phyloP scores from a whole-genome alignment of 2,329 filamentous ascomycete species.

The Apiospora saccharicola region DNA sequence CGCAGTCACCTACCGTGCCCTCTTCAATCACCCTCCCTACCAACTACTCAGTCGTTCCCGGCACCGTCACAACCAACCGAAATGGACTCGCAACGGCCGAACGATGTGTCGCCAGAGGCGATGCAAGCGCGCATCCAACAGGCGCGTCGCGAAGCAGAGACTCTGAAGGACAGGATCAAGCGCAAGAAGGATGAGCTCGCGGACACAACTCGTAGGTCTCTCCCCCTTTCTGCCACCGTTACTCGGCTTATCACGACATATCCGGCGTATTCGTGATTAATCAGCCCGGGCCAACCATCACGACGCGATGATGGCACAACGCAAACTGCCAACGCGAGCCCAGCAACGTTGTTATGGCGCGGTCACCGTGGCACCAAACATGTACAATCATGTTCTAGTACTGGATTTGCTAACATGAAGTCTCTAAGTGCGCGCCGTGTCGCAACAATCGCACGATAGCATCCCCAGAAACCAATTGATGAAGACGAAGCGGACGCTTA shows the following conservation, averaged over 20 bases:
- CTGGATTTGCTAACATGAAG: slow-evolving; percentile 8
- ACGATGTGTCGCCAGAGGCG: slow-evolving; percentile 73
- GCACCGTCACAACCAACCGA: slow-evolving; percentile 26
- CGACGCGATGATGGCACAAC: neutral
- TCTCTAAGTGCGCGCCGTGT: slow-evolving; percentile 83
- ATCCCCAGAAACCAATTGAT: slow-evolving; percentile 91
- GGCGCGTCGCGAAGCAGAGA: slow-evolving; percentile 96
- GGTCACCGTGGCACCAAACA: neutral
- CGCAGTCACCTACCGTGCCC: slow-evolving; percentile 18
- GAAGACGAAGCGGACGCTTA: slow-evolving; percentile 96
- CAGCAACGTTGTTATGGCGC: neutral
- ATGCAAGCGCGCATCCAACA: slow-evolving; percentile 95
- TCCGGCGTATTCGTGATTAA: neutral
- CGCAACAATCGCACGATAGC: slow-evolving; percentile 89
- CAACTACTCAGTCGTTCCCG: slow-evolving; percentile 31
- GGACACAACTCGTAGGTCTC: slow-evolving; percentile 89
- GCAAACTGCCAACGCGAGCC: neutral
- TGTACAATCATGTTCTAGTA: neutral
- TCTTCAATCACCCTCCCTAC: neutral
- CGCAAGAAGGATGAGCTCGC: slow-evolving; percentile 99
- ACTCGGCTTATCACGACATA: neutral
- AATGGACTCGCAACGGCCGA: slow-evolving; percentile 66
- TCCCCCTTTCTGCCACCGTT: neutral
- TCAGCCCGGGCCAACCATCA: neutral
- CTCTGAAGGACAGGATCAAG: slow-evolving; percentile 98